A percentile compares a stretch with the other conserved stretches of the same genome.
Evolutionary conservation across 805 yeast genomes (phyloP).

Genomic region (Teunomyces gatunensis): DNA sequence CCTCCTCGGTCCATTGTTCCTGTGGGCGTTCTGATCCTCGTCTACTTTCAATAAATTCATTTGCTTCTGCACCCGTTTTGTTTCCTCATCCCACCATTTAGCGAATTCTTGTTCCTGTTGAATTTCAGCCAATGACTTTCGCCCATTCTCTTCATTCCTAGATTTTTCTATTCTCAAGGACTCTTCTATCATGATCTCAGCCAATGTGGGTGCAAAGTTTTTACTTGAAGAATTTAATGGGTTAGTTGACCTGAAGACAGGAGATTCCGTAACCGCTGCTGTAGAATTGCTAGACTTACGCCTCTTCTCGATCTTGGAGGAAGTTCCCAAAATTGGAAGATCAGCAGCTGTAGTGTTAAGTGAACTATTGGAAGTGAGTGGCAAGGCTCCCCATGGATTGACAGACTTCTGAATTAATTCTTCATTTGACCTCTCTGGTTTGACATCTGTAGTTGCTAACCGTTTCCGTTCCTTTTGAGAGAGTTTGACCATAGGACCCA

Average conservation of each 20-base stretch:
- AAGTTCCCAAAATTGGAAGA: neutral
- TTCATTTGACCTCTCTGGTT: neutral
- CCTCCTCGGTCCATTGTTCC: slow-evolving; percentile 6
- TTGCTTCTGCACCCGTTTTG: slow-evolving; percentile 56
- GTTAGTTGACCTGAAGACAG: neutral
- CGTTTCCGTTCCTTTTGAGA: slow-evolving; percentile 63
- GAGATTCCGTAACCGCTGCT: neutral
- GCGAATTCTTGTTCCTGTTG: slow-evolving; percentile 83
- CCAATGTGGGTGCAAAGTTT: slow-evolving; percentile 26
- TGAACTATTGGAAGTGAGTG: neutral
- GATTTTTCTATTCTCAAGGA: slow-evolving; percentile 35
- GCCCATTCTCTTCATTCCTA: slow-evolving; percentile 24
- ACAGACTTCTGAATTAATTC: neutral
- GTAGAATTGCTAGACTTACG: neutral
- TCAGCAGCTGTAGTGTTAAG: neutral
- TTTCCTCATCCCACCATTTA: slow-evolving; percentile 84
- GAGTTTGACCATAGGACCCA: slow-evolving; percentile 39
- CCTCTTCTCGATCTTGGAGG: neutral
- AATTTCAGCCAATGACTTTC: slow-evolving; percentile 60
- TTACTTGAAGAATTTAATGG: neutral
- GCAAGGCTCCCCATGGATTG: slow-evolving; percentile 6
- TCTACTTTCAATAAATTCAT: slow-evolving; percentile 13
- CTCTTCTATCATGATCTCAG: slow-evolving; percentile 48
- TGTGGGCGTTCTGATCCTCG: neutral
- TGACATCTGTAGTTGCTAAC: slow-evolving; percentile 15